phyloP scores from a whole-genome alignment of 78 protist species.

The Speleostelium caveatum region DNA sequence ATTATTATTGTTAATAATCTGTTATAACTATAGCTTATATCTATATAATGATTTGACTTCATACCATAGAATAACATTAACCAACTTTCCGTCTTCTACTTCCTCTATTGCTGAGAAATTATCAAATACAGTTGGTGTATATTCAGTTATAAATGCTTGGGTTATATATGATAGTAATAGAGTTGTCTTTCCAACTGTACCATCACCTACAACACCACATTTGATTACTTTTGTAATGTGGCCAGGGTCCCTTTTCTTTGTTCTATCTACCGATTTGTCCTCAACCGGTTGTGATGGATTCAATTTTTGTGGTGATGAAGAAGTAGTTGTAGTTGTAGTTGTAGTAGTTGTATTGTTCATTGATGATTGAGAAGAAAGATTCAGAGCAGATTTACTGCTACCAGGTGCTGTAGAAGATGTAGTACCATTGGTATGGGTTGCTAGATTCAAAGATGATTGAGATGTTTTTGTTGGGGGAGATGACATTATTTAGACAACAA shows the following conservation, averaged over 20 bases:
- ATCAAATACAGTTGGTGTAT: conserved; percentile 82
- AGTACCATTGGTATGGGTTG: too few relatives aligned
- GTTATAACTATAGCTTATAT: neutral
- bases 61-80: conserved; percentile 83
- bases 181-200: conserved; percentile 78
- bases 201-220: conserved; percentile 45
- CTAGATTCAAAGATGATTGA: too few relatives aligned
- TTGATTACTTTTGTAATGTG: conserved; percentile 73
- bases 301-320: neutral
- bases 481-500: neutral
- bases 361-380: neutral
- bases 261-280: conserved; percentile 68
- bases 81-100: conserved; percentile 81
- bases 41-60: neutral
- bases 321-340: conserved; percentile 1
- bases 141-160: conserved; percentile 82
- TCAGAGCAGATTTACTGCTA: too few relatives aligned
- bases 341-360: conserved; percentile 41
- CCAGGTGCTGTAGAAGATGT: too few relatives aligned
- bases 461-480: conserved; percentile 31
- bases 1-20: neutral
- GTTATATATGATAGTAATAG: conserved; percentile 76
- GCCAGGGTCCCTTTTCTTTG: conserved; percentile 83
- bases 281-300: conserved; percentile 6
- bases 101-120: conserved; percentile 85